Evolutionary conservation across 306 rosid species (phyloP), one percentile per base, ranked within the genome.

Genomic region (Glycyrrhiza uralensis): DNA sequence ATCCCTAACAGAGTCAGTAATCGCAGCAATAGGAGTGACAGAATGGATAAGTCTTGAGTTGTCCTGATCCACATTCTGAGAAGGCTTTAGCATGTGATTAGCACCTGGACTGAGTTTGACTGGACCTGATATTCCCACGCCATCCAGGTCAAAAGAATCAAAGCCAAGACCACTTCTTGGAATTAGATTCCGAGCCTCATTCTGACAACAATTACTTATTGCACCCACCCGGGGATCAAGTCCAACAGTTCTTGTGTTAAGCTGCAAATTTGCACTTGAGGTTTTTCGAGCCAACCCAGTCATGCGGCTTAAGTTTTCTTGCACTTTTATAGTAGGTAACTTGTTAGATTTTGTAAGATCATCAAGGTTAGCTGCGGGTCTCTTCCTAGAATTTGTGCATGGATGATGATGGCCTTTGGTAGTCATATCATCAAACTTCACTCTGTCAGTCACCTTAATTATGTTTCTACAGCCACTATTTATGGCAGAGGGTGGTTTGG

Each of bases 71-170:
- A 71, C 23, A 47, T 72, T 78, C 69, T 78, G 92, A 49, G 79
- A 79, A 2, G 94, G 87, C 68, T 80, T 83, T 65, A 81, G 56
- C 66, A 90, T 83, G 73, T 85, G 90, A 74, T 78, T 86, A 72
- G 90, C 85, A 58, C 94, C 96, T 41, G 90, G 87, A 30, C 81
- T 65, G 56, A 84, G 85, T 66, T 85, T 86, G 50, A 82, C 42
- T 30, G 90, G 85, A 60, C 94, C 90, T 22, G 88, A 60, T 56
- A 73, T 81, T 32, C 54, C 80, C 71, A 47, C 9, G 24, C 76
- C 69, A 64, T 78, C 87, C 61, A 1, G 67, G 32, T 51, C 63
- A 5, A 72, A 64, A 46, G 81, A 28, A 66, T 80, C 88, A 36
- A 28, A 56, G 22, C 74, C 79, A 1, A 74, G 15, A 17, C 60